Evolutionary conservation across 805 yeast species (phyloP), one percentile per base, ranked within the genome.

Genomic region (Kluyveromyces aestuarii): DNA sequence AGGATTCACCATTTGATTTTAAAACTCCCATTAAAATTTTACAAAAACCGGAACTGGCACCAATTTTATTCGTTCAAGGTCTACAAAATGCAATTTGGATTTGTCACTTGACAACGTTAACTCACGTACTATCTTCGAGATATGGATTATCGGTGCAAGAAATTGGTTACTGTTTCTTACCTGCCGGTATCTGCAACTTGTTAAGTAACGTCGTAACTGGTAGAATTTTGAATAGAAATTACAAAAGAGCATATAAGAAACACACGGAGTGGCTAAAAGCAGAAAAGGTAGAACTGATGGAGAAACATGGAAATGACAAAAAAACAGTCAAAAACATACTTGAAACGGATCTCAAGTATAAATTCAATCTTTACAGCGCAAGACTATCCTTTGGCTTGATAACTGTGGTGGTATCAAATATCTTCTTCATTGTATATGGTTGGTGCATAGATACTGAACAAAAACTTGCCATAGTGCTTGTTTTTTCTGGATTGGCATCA

Each of bases 61-160:
- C 76, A 30, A 61, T 77, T 8, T 62, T 86, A 35, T 45, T 81
- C 1, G 83, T 88, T 1, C 72, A 77, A 9, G 81, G 86, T 0
- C 50, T 87, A 3, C 78, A 80, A 51, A 87, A 79, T 63, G 73
- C 89, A 1, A 69, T 76, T 1, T 87, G 91, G 88, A 79, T 84
- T 6, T 75, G 82, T 68, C 71, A 78, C 16, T 73, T 84, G 49
- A 82, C 95, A 0, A 75, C 88, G 0, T 63, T 84, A 49, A 73
- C 89, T 0, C 75, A 84, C 0, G 68, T 72, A 13, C 63, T 87
- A 35, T 69, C 76, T 33, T 61, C 63, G 8, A 52, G 67, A 6
- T 86, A 87, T 54, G 64, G 72, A 27, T 75, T 79, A 51, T 54
- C 73, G 1, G 75, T 81, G 1, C 66, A 78, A 41, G 72, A 78